phyloP scores from a whole-genome alignment of 2,329 filamentous ascomycete species.

The Aspergillus fischeri region DNA sequence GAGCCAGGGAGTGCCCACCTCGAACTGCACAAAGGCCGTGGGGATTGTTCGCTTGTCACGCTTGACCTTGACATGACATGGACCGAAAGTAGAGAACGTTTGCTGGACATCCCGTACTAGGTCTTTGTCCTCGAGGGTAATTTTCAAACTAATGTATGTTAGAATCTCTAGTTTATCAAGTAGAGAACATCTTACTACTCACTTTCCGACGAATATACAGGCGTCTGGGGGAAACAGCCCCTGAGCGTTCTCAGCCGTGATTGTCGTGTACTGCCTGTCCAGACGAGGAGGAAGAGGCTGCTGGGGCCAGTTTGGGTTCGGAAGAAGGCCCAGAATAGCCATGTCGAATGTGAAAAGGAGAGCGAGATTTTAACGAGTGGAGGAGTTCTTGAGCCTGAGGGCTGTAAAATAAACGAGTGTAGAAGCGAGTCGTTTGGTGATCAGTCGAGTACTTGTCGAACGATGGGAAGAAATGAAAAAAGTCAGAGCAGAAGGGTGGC shows the following conservation, averaged over 20 bases:
- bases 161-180: conserved; percentile 1
- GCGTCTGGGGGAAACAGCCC: conserved; percentile 34
- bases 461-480: neutral
- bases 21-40: conserved; percentile 38
- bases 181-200: conserved; percentile 10
- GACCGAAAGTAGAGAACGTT: conserved; percentile 28
- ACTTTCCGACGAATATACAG: conserved; percentile 40
- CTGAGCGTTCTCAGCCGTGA: conserved; percentile 32
- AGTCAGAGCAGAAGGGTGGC: neutral
- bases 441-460: neutral
- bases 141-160: conserved; percentile 23
- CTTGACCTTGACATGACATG: conserved; percentile 35
- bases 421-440: neutral
- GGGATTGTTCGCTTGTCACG: conserved; percentile 31
- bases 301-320: neutral
- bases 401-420: neutral
- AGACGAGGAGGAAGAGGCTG: conserved; percentile 13
- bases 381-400: neutral
- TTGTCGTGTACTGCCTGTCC: conserved; percentile 25
- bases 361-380: neutral
- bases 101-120: conserved; percentile 26
- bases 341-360: neutral
- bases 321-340: neutral
- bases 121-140: conserved; percentile 21
- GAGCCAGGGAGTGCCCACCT: conserved; percentile 21